Conservation (phyloP, 805 yeast genomes). For the Monosporozyma yasuniensis region DNA sequence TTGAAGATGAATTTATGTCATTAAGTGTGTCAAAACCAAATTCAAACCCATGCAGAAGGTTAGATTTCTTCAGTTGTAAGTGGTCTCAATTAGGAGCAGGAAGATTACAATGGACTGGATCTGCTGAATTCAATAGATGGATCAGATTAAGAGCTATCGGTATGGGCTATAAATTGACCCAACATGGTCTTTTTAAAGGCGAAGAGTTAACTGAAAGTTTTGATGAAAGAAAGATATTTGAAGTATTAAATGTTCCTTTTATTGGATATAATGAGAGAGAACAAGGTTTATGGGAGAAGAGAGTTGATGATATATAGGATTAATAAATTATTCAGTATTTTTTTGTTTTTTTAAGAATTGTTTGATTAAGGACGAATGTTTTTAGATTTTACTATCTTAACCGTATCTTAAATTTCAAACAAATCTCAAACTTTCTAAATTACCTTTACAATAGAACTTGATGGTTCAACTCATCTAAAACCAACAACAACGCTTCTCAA, state of each 20-base stretch:
- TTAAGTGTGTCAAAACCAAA: conserved; percentile 3
- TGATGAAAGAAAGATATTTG: conserved; percentile 21
- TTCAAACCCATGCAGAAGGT: conserved; percentile 20
- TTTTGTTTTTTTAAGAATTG: not conserved
- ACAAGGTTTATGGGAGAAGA: conserved; percentile 8
- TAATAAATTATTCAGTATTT: not conserved
- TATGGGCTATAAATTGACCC: conserved; percentile 23
- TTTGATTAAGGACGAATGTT: not conserved
- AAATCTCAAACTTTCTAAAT: too few species aligned
- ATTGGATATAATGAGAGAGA: conserved; percentile 5
- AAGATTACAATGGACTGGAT: conserved; percentile 27
- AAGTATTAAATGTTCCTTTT: conserved; percentile 16
- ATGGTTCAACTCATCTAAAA: too few species aligned
- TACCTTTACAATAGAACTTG: too few species aligned
- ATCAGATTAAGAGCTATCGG: conserved; percentile 19
- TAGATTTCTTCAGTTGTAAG: conserved; percentile 25
- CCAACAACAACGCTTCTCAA: too few species aligned
- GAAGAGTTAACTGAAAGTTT: conserved; percentile 18
- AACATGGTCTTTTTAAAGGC: conserved; percentile 26
- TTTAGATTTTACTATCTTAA: too few species aligned
- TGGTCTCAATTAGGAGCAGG: conserved; percentile 29
- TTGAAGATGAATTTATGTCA: conserved; percentile 20
- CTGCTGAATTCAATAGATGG: conserved; percentile 27
- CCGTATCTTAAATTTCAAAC: too few species aligned
- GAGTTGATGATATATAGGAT: not conserved